Evolutionary conservation across 2,329 filamentous ascomycete species (phyloP), one percentile per base, ranked within the genome.

Genomic region (Aureobasidium sp.): DNA sequence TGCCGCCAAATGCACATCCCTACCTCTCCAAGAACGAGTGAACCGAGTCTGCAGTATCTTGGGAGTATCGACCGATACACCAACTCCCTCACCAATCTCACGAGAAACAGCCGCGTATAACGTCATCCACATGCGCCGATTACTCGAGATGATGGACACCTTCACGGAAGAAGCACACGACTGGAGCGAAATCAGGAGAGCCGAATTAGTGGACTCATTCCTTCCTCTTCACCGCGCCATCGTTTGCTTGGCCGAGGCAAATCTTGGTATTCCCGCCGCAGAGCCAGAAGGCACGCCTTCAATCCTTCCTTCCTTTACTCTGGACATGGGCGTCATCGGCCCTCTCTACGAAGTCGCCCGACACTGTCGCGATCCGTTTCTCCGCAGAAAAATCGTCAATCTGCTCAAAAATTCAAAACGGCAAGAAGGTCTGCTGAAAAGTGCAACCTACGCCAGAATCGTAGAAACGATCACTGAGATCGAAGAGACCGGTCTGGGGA

Each of bases 391-490:
- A 16, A 60, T 61, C 1, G 59, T 62, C 14, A 55, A 54, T 4
- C 29, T 62, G 0, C 48, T 64, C 11, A 47, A 56, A 19, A 42
- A 29, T 8, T 54, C 41, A 1, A 51, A 54, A 2, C 42, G 58
- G n/a, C 56, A 61, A 19, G 62, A 64, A 21, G 60, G 59, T 0
- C 45, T 61, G 0, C 57, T 57, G 58, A 57, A 58, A 24, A 55
- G 54, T 16, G 27, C 39, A 1, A 53, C 53, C 5, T 56, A 56
- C 10, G 62, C 58, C 5, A 58, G 55, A 16, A 57, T 70, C 3
- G 60, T 64, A 8, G 59, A 68, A 8, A 60, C 65, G 3, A 58
- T 70, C 6, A 57, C 58, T 10, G 60, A 68, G 39, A 55, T 68
- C 12, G 61, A 67, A 44, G 25, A 61, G 24, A 11, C 4, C 10